Conservation (phyloP, 441 rosid species). For the Pelargonium citronellum region DNA sequence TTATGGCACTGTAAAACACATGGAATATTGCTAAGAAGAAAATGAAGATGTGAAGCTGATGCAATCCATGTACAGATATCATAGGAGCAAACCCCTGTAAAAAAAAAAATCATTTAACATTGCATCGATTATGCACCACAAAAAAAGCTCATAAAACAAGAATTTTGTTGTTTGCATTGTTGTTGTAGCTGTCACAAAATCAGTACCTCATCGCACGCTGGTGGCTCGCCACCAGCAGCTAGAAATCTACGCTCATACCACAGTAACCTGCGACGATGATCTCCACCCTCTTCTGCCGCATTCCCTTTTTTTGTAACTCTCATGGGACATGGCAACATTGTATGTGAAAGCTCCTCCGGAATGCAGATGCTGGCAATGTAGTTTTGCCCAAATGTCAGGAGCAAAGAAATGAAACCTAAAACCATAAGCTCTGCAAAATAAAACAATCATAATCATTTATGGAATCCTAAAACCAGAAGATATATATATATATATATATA, state of each 20-base stretch:
- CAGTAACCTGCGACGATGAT: constrained; percentile 40
- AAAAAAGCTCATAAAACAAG: background rate
- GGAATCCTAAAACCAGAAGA: background rate
- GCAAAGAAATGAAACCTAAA: constrained; percentile 83
- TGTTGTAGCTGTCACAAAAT: no score
- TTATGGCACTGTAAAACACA: constrained; percentile 59
- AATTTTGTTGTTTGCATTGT: background rate
- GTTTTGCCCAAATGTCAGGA: constrained; percentile 68
- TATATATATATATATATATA: no score
- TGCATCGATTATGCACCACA: background rate
- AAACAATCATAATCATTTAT: background rate
- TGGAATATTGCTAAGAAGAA: constrained; percentile 89
- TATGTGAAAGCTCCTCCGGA: constrained; percentile 37
- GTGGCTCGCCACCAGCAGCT: constrained; percentile 24
- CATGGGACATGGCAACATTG: constrained; percentile 72
- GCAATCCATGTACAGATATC: constrained; percentile 61
- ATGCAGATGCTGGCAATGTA: constrained; percentile 66
- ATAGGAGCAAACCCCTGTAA: constrained; percentile 61
- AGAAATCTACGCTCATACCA: constrained; percentile 49
- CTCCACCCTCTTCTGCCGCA: no score
- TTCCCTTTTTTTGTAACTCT: background rate
- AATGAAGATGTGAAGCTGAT: constrained; percentile 74
- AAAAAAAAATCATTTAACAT: constrained; percentile 4
- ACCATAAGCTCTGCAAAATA: constrained; percentile 77
- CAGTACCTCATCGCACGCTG: no score